Evolutionary conservation across 1,284 basidiomycete genomes (phyloP).

Genomic region (Tylopilus sp.): DNA sequence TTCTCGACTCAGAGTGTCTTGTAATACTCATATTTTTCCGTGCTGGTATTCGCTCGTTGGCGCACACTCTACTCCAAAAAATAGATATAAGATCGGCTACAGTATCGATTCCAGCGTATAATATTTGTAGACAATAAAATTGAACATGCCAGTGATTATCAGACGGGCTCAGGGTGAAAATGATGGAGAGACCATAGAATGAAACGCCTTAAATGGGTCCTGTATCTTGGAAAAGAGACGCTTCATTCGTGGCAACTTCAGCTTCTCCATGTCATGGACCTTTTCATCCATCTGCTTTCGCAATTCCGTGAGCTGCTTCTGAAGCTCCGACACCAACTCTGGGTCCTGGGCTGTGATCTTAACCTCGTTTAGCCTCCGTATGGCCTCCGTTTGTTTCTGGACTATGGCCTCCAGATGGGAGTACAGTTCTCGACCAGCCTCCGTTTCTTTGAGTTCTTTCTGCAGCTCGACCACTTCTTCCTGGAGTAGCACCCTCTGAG

Average conservation of each 20-base stretch:
- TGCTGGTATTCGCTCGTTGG: no score
- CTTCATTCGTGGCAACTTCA: slow-evolving; percentile 12
- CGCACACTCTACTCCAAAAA: no score
- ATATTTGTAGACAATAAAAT: no score
- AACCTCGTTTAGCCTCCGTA: slow-evolving; percentile 14
- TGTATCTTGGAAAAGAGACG: slow-evolving; percentile 8
- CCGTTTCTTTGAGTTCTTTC: slow-evolving; percentile 15
- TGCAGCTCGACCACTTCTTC: slow-evolving; percentile 19
- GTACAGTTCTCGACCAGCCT: slow-evolving; percentile 11
- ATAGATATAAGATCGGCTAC: no score
- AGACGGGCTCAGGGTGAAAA: no score
- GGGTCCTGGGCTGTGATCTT: slow-evolving; percentile 4
- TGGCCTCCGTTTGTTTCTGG: slow-evolving; percentile 10
- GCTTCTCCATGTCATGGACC: slow-evolving; percentile 25
- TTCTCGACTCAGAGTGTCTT: no score
- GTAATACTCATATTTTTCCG: no score
- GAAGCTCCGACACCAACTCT: slow-evolving; percentile 9
- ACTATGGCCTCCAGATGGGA: slow-evolving; percentile 9
- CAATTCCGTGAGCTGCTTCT: not conserved
- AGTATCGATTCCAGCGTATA: no score
- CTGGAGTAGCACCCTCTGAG: slow-evolving; percentile 8
- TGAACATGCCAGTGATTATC: no score
- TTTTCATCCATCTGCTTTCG: slow-evolving; percentile 13
- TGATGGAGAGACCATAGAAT: no score
- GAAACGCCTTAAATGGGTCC: no score